These are phyloP conservation scores for Platanus orientalis DNA, from an alignment of 164 flowering plant genomes.

Conservation along the genomic window DNA sequence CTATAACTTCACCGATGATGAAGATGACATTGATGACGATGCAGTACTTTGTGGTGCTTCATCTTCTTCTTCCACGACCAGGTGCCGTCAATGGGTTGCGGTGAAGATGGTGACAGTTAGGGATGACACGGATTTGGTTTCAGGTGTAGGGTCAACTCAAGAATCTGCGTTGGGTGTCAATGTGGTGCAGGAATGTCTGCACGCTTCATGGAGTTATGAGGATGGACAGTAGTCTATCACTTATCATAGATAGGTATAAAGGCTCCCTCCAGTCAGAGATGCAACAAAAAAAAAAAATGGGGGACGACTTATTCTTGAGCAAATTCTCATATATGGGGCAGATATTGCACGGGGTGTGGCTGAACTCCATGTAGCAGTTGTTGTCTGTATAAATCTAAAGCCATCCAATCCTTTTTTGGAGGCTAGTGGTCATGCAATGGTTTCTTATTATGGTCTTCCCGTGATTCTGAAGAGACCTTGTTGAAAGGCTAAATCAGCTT, in stretches of 20 bases:
- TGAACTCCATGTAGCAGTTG: constrained; percentile 98
- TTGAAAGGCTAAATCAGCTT: constrained; percentile 59
- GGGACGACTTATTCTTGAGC: constrained; percentile 92
- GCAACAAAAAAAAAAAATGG: constrained; percentile 76
- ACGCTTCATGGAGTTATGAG: constrained; percentile 73
- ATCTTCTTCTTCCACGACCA: constrained; percentile 1
- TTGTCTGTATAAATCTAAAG: constrained; percentile 92
- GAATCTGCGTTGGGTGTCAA: constrained; percentile 56
- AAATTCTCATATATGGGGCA: constrained; percentile 96
- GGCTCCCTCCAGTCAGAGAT: constrained; percentile 83
- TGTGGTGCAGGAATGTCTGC: constrained; percentile 98
- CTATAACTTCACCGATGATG: constrained; percentile 42
- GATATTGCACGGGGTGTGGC: constrained; percentile 98
- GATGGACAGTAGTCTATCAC: constrained; percentile 54
- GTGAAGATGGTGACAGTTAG: constrained; percentile 69
- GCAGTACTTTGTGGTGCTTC: constrained; percentile 30
- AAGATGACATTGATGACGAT: constrained; percentile 36
- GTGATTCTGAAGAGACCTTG: constrained; percentile 76
- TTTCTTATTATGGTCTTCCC: constrained; percentile 97
- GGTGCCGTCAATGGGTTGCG: constrained; percentile 71
- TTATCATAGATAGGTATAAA: constrained; percentile 73
- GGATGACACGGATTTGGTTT: constrained; percentile 66
- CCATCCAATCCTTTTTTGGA: constrained; percentile 97
- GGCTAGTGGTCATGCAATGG: constrained; percentile 81
- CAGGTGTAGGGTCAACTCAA: constrained; percentile 79